Base-by-base conservation (phyloP, 768 basidiomycete species). In the Panus rudis region DNA sequence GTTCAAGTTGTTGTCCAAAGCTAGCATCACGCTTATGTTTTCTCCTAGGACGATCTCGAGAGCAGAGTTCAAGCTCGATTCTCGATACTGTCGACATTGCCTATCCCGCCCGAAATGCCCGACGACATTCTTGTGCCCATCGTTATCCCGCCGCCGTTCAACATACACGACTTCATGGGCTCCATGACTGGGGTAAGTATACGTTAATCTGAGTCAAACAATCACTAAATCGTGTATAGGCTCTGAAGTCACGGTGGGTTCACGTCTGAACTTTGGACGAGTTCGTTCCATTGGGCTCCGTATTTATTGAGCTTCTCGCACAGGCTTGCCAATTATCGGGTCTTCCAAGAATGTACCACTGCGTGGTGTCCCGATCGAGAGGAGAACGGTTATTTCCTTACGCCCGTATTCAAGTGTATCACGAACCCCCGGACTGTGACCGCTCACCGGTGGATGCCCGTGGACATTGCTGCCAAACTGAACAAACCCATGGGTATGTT, bases 281-380 rank as follows among this genome's bases (percentile, higher is more conserved):
- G 35, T 35, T 35, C 16, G 16, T 27, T n/a, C 11, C 6, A 8
- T 16, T 37, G 8, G 23, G 17, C 6, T 22, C 17, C 6, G 14
- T 5, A 33, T 22, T 10, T 35, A 30, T 37, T 6, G 21, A 45
- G 46, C 35, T 39, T 28, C 5, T 23, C 8, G 22, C 23, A 3
- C 49, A 89, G 85, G 30, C 69, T 88, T 6, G 63, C 71, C 6
- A 79, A 79, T 48, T 82, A 86, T 56, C 76, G 79, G 34, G 70
- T 84, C 31, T 67, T 90, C 28, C 76, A 82, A 42, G 75, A 79
- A 44, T 57, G 66, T 5, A 87, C 81, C 14, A 86, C 86, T 2
- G 69, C 70, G 26, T 90, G 86, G 86, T 88, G 86, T 53, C 76
- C 83, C 2, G 84, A 85, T 35, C 78, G 80, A 39, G 86, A 90